Evolutionary conservation across 345 rosid genomes (phyloP), one percentile per base, ranked within the genome.

Genomic region (Syzygium aqueum): DNA sequence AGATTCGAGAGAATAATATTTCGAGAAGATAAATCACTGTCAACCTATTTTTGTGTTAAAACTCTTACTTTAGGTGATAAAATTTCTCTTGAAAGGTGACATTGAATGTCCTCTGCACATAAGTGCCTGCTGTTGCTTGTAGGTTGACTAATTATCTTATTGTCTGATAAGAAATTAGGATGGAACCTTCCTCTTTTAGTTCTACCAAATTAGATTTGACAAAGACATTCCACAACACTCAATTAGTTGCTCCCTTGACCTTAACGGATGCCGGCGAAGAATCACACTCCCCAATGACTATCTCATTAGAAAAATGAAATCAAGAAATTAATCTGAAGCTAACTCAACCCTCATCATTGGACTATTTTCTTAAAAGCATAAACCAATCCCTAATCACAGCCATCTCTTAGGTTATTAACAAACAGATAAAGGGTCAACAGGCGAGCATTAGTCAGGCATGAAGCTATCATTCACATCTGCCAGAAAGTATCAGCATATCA

Each of bases 71-170:
- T 21, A 21, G 0, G 25, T 8, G 57, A 54, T 19, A 53, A 19
- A 7, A 0, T 54, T 54, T 0, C 11, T 54, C 11, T 54, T 22
- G 0, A 8, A 22, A 8, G 28, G 0, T 57, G 15, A 25, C 15
- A 1, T 57, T 25, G n/a, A 25, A 57, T 57, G 63, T 25, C 63
- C 14, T 25, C 28, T 57, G 7, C 63, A 57, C 28, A 54, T 57
- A 0, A 57, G 5, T 5, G 43, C 43, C 43, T 40, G 43, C 43
- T 40, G 43, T 40, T 4, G 43, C 43, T 57, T 57, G 63, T 25
- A 10, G n/a, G 0, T 57, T 57, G 28, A 57, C 28, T 5, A 25
- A 57, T 25, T 57, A 11, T 57, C 28, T 57, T 11, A 57, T 57
- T 25, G 1, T 25, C n/a, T 11, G 14, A 57, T 57, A 57, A 57